Conservation (phyloP, 2,329 filamentous ascomycete species). For the Fusarium incarnatum region DNA sequence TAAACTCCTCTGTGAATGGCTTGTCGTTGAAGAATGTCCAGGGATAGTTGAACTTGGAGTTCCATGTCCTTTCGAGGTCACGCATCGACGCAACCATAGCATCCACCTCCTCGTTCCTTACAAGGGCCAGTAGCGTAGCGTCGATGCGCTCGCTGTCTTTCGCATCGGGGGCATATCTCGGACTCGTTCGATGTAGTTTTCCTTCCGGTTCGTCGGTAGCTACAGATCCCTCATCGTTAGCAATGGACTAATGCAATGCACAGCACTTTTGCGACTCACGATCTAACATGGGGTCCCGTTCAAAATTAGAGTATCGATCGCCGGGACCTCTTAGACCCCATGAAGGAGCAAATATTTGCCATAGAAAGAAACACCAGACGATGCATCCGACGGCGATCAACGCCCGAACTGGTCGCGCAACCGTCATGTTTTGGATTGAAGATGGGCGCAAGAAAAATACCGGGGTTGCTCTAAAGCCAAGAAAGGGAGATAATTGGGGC, state of each 20-base stretch:
- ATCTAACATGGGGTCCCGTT: slow-evolving; percentile 87
- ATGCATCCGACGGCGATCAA: slow-evolving; percentile 77
- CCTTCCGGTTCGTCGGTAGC: slow-evolving; percentile 87
- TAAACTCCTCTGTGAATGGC: slow-evolving; percentile 94
- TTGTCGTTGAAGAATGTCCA: slow-evolving; percentile 99
- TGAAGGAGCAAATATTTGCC: slow-evolving; percentile 75
- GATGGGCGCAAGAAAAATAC: slow-evolving; percentile 10
- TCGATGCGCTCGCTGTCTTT: slow-evolving; percentile 86
- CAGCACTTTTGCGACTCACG: slow-evolving; percentile 65
- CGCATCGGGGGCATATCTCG: slow-evolving; percentile 82
- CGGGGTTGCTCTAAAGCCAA: slow-evolving; percentile 23
- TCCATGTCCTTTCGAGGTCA: slow-evolving; percentile 95
- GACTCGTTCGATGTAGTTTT: slow-evolving; percentile 75
- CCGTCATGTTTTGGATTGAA: slow-evolving; percentile 71
- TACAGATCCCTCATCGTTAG: slow-evolving; percentile 54
- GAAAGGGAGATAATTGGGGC: slow-evolving; percentile 1
- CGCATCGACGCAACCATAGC: slow-evolving; percentile 89
- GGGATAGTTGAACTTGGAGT: slow-evolving; percentile 98
- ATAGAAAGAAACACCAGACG: slow-evolving; percentile 82
- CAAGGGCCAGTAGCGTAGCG: slow-evolving; percentile 90
- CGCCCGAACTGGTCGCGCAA: slow-evolving; percentile 86
- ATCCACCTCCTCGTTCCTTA: slow-evolving; percentile 88
- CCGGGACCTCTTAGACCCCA: slow-evolving; percentile 57
- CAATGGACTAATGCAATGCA: background rate
- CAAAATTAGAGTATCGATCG: slow-evolving; percentile 66